Evolutionary conservation across 2,329 filamentous ascomycete genomes (phyloP).

Genomic region (Fusarium veterinarium): DNA sequence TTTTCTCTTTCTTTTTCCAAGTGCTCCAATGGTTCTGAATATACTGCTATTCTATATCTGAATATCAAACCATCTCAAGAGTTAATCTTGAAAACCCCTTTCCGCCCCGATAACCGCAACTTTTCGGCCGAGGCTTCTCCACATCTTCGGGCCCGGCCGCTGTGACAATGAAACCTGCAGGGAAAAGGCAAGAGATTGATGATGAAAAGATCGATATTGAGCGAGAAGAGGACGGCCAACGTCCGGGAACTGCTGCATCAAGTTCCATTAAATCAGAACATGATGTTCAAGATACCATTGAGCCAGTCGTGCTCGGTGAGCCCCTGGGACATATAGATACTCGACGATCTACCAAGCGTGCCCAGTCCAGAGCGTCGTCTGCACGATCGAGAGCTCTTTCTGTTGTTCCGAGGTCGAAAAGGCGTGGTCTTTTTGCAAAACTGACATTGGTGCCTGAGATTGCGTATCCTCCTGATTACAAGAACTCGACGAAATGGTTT

Average conservation of each 20-base stretch:
- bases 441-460: constrained; percentile 83
- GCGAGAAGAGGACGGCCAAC: constrained; percentile 9
- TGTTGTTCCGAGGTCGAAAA: constrained; percentile 59
- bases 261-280: constrained; percentile 24
- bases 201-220: constrained; percentile 35
- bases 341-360: constrained; percentile 30
- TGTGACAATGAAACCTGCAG: constrained; percentile 26
- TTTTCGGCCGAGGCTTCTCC: constrained; percentile 26
- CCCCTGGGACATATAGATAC: constrained; percentile 40
- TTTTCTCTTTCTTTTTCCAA: neutral
- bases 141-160: constrained; percentile 39
- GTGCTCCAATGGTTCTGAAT: neutral
- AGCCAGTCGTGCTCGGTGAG: constrained; percentile 39
- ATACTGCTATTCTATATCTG: neutral
- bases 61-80: neutral
- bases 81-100: neutral
- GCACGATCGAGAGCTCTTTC: constrained; percentile 50
- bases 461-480: constrained; percentile 79
- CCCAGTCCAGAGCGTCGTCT: constrained; percentile 53
- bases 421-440: constrained; percentile 78
- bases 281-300: constrained; percentile 31
- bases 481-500: constrained; percentile 81
- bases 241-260: constrained; percentile 28
- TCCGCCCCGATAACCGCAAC: constrained; percentile 11
- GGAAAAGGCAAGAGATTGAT: constrained; percentile 1